Percentiles rank a stretch among this genome's conserved stretches.
Evolutionary conservation across 2,329 filamentous ascomycete genomes (phyloP).

Genomic region (Tolypocladium tropicale): DNA sequence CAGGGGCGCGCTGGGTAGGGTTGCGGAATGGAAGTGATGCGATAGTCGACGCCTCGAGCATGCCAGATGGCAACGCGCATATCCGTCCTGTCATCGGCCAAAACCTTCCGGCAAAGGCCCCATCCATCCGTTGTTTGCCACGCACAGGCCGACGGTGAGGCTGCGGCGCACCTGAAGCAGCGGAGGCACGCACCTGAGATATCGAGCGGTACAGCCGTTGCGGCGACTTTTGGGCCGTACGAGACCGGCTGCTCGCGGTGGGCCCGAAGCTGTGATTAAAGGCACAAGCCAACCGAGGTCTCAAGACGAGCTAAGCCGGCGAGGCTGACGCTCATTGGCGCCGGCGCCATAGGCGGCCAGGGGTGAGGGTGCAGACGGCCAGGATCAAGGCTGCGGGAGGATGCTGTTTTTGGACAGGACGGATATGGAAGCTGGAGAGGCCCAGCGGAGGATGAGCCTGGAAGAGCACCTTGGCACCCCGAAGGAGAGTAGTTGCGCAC

Average conservation of each 20-base stretch:
- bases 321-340: constrained; percentile 11
- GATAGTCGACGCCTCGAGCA: not conserved
- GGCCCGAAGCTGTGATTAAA: constrained; percentile 11
- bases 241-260: not conserved
- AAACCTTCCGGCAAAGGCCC: not conserved
- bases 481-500: too few species aligned
- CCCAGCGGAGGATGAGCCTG: not conserved
- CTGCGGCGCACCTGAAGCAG: not conserved
- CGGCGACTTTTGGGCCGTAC: not conserved
- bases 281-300: constrained; percentile 13
- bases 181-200: not conserved
- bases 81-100: not conserved
- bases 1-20: not conserved
- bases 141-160: not conserved
- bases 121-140: not conserved
- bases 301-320: constrained; percentile 15
- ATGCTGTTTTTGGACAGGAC: not conserved
- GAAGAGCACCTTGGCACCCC: not conserved
- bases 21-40: not conserved
- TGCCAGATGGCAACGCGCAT: not conserved
- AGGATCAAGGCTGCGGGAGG: not conserved
- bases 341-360: not conserved
- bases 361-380: not conserved
- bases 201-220: not conserved
- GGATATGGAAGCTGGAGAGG: not conserved